A percentile compares a stretch with the other conserved stretches of the same genome.
phyloP scores from a whole-genome alignment of 257 asterid genomes.

The Plantago ovata region DNA sequence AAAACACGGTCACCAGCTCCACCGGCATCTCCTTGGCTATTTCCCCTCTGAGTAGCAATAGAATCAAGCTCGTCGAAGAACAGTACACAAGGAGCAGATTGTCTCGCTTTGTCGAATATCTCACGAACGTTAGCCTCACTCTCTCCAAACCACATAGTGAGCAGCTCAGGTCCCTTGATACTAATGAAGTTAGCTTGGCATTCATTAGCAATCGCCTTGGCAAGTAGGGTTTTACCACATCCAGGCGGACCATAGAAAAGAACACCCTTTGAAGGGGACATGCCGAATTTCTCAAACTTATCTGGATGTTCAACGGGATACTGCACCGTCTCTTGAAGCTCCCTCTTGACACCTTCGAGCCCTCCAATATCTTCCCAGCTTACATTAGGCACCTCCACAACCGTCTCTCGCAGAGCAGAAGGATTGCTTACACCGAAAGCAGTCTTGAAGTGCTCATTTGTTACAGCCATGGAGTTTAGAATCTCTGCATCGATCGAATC shows the following conservation, averaged over 20 bases:
- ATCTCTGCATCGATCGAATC: slow-evolving; percentile 88
- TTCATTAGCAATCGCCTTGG: slow-evolving; percentile 82
- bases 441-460: slow-evolving; percentile 82
- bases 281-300: slow-evolving; percentile 23
- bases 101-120: slow-evolving; percentile 25
- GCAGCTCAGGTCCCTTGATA: slow-evolving; percentile 86
- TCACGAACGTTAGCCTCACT: slow-evolving; percentile 91
- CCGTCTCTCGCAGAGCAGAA: slow-evolving; percentile 92
- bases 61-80: slow-evolving; percentile 91
- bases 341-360: slow-evolving; percentile 31
- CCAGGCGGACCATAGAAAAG: no score
- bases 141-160: slow-evolving; percentile 98
- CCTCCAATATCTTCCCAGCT: no score
- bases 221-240: no score
- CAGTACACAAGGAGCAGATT: slow-evolving; percentile 93
- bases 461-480: slow-evolving; percentile 89
- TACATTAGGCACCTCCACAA: slow-evolving; percentile 37
- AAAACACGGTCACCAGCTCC: slow-evolving; percentile 93
- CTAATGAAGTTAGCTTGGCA: slow-evolving; percentile 95
- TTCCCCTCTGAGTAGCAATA: slow-evolving; percentile 95
- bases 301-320: slow-evolving; percentile 98
- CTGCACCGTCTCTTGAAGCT: slow-evolving; percentile 97
- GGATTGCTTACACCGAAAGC: slow-evolving; percentile 97
- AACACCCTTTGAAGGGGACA: no score
- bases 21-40: slow-evolving; percentile 80